phyloP scores from a whole-genome alignment of 805 yeast species.

The Kodamaea neixiangensis region DNA sequence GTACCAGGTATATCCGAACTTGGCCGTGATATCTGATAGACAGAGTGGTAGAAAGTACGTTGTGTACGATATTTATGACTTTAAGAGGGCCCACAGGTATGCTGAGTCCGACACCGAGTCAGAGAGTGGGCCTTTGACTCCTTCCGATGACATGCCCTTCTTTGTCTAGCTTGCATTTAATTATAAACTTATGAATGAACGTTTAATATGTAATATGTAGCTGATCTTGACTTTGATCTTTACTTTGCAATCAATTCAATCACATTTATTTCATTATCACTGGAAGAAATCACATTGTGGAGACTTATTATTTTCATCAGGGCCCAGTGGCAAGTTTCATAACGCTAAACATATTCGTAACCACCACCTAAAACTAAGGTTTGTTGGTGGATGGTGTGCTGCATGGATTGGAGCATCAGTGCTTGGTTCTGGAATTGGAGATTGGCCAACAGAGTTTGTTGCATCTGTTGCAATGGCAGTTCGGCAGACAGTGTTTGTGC shows the following conservation, averaged over 20 bases:
- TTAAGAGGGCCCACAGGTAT: constrained; percentile 8
- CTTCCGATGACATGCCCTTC: constrained; percentile 9
- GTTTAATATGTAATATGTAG: background rate
- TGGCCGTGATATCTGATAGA: constrained; percentile 9
- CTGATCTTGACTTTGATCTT: too few species aligned
- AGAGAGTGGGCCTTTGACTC: constrained; percentile 10
- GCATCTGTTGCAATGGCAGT: background rate
- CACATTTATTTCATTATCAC: too few species aligned
- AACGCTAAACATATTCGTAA: background rate
- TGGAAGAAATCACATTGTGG: too few species aligned
- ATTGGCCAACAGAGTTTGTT: background rate
- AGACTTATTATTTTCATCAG: background rate
- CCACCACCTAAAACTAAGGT: background rate
- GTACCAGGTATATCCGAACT: constrained; percentile 9
- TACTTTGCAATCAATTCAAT: too few species aligned
- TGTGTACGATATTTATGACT: constrained; percentile 10
- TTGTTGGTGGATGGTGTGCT: background rate
- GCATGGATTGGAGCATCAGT: background rate
- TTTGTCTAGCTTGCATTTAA: constrained; percentile 1
- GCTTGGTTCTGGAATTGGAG: background rate
- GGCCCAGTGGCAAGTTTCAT: background rate
- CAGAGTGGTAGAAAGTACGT: constrained; percentile 9
- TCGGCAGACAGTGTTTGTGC: background rate
- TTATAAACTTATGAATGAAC: background rate
- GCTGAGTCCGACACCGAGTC: constrained; percentile 11